These are phyloP conservation scores for Neckera pumila DNA, from an alignment of 225 moss, liverwort and hornwort genomes.

Conservation along the genomic window DNA sequence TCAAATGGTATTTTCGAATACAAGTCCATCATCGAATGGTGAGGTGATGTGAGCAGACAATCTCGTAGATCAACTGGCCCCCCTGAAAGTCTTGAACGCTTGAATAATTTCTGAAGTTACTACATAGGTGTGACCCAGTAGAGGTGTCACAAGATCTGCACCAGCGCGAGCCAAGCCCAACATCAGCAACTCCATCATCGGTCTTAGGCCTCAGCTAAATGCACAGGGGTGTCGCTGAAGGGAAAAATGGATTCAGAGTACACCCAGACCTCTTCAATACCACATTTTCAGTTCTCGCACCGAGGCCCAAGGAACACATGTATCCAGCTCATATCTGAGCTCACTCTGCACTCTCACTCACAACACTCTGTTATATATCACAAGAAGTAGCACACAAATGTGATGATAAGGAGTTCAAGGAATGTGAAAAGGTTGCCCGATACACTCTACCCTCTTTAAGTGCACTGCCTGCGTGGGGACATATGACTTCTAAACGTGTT, in stretches of 20 bases:
- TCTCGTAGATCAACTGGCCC: background rate
- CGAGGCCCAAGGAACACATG: background rate
- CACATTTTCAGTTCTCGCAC: background rate
- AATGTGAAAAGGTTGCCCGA: background rate
- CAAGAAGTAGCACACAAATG: background rate
- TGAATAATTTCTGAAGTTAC: conserved; percentile 23
- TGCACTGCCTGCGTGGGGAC: background rate
- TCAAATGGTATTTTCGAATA: background rate
- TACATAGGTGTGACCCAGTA: conserved; percentile 29
- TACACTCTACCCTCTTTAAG: background rate
- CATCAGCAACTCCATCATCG: background rate
- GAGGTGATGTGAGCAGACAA: background rate
- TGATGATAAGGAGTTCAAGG: background rate
- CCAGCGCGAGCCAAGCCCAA: background rate
- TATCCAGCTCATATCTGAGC: background rate
- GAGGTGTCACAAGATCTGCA: conserved; percentile 45
- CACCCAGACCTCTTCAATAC: background rate
- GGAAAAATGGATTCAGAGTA: background rate
- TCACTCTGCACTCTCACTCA: background rate
- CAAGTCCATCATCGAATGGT: background rate
- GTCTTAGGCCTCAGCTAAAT: background rate
- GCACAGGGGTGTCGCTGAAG: background rate
- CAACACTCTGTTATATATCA: background rate
- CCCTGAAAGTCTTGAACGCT: conserved; percentile 33
- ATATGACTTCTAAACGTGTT: background rate